Base-by-base conservation (phyloP, 352 stramenopile species). In the Blastocystis sp. region DNA sequence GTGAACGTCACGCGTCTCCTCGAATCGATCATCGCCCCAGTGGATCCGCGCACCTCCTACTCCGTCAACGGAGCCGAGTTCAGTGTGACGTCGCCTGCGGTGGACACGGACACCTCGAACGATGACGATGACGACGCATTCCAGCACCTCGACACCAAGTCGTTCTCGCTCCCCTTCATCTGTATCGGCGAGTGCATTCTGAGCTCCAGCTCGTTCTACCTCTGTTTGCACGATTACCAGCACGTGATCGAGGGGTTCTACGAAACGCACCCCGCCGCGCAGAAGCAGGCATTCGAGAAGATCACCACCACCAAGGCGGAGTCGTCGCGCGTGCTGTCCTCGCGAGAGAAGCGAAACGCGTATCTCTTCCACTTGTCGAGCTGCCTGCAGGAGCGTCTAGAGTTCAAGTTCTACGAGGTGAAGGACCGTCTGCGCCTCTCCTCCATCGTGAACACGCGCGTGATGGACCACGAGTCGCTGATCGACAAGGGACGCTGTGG, bases 401-500 rank as follows among this genome's bases (percentile, higher is more conserved):
- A 70, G 1, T 26, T 62, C 10, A 12, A 67, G 19, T 39, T 85
- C 1, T 85, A 70, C 45, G 50, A 31, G 16, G 55, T 37, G n/a
- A 85, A 85, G 74, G 50, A 85, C 35, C 33, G 70, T 29, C 16
- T 55, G 59, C 59, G 74, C 26, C 65, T 85, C n/a, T 37, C 24
- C 9, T 26, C 55, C 16, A 66, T 85, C 13, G 4, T 85, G 19
- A 3, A 24, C 10, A 31, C 24, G 29, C 45, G 51, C 1, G 55
- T 69, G 51, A 85, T 85, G 74, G 21, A 69, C 3, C 31, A 26
- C 37, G 50, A 41, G 21, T 50, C 60, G 1, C n/a, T 85, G 2
- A 55, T 85, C 6, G 55, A 69, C 31, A 67, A 37, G 2, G 26
- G 12, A 10, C 74, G 74, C 19, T 45, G 74, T 85, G 21, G 9